phyloP scores from a whole-genome alignment of 2,329 filamentous ascomycete genomes.

The Dryadomyces quercus-mongolicae region DNA sequence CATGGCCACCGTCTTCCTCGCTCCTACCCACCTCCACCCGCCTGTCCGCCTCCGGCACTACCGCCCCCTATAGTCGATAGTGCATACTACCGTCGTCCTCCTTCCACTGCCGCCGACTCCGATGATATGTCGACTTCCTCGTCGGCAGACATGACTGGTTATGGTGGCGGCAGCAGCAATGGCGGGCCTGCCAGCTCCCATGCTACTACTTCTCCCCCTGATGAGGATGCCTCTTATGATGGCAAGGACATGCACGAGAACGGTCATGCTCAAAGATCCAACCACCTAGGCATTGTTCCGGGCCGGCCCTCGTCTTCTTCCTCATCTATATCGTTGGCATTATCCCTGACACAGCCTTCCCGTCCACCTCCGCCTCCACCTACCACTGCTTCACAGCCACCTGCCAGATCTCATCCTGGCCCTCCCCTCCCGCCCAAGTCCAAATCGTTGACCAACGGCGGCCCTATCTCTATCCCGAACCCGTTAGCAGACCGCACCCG shows the following conservation, averaged over 20 bases:
- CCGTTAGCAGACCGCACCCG: constrained; percentile 9
- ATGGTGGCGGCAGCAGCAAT: constrained; percentile 6
- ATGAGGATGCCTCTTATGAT: constrained; percentile 5
- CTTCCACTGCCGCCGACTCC: background rate
- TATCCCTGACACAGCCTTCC: background rate
- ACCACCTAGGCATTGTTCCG: background rate
- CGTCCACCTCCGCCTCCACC: background rate
- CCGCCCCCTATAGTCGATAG: constrained; percentile 8
- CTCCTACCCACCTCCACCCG: constrained; percentile 3
- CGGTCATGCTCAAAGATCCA: background rate
- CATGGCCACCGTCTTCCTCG: background rate
- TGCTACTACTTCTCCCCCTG: constrained; percentile 6
- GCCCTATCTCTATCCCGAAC: constrained; percentile 8
- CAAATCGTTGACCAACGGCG: background rate
- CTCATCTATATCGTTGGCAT: background rate
- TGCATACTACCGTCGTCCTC: constrained; percentile 4
- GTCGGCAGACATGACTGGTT: constrained; percentile 11
- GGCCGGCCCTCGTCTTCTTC: background rate
- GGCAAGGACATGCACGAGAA: background rate
- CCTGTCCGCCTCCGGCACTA: constrained; percentile 1
- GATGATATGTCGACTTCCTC: constrained; percentile 7
- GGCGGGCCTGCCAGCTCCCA: constrained; percentile 11
- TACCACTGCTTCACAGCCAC: background rate
- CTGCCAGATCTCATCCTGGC: background rate
- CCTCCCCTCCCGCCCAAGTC: constrained; percentile 7